phyloP scores from a whole-genome alignment of 495 filamentous ascomycete genomes.

The Aspergillus affinis region DNA sequence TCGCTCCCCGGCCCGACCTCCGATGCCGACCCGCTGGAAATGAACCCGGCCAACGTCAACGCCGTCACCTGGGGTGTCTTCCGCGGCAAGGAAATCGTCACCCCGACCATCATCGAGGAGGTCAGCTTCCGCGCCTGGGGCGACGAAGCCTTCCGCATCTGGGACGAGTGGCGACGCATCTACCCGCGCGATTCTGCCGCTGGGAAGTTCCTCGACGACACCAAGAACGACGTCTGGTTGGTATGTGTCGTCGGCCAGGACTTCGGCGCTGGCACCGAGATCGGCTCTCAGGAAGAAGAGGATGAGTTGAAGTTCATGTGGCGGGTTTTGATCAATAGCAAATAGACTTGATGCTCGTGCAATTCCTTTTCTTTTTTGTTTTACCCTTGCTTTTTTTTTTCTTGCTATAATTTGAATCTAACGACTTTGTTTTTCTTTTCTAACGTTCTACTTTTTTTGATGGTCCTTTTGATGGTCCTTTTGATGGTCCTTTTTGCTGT shows the following conservation, averaged over 20 bases:
- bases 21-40: slow-evolving; percentile 36
- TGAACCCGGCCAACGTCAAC: slow-evolving; percentile 64
- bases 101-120: slow-evolving; percentile 96
- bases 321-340: slow-evolving; percentile 36
- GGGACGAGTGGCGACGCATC: slow-evolving; percentile 88
- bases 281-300: slow-evolving; percentile 44
- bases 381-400: background rate
- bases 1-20: slow-evolving; percentile 45
- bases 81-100: slow-evolving; percentile 93
- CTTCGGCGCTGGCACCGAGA: slow-evolving; percentile 53
- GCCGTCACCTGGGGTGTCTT: slow-evolving; percentile 98
- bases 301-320: slow-evolving; percentile 47
- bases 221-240: slow-evolving; percentile 74
- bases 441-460: too few species aligned
- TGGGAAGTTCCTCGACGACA: slow-evolving; percentile 62
- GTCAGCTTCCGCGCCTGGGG: slow-evolving; percentile 93
- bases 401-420: background rate
- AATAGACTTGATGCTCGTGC: slow-evolving; percentile 14
- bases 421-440: too few species aligned
- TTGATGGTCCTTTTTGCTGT: background rate
- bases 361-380: slow-evolving; percentile 7
- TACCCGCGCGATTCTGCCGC: slow-evolving; percentile 68
- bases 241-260: slow-evolving; percentile 90
- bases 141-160: slow-evolving; percentile 95
- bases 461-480: too few species aligned